Conservation (phyloP, 495 filamentous ascomycete genomes). For the Corynascus novoguineensis region DNA sequence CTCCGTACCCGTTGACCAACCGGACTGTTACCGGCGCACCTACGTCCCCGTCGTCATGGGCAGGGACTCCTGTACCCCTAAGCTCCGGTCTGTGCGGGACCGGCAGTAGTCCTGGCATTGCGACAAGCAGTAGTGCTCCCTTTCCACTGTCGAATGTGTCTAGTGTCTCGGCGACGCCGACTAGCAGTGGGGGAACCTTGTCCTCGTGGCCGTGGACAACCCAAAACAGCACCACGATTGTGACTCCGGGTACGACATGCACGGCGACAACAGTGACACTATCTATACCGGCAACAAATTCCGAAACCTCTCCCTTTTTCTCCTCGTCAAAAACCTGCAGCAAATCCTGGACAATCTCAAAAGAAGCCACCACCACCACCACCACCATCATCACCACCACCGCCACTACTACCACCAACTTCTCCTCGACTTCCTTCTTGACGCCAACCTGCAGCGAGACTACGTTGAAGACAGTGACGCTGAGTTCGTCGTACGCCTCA, state of each 20-base stretch:
- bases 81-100: constrained; percentile 1
- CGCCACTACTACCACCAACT: not conserved
- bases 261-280: constrained; percentile 20
- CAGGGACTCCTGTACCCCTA: not conserved
- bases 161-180: not conserved
- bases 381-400: not conserved
- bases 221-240: not conserved
- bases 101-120: not conserved
- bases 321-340: not conserved
- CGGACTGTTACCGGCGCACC: not conserved
- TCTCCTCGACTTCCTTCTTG: not conserved
- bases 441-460: not conserved
- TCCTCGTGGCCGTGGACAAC: not conserved
- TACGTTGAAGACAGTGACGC: constrained; percentile 9
- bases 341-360: not conserved
- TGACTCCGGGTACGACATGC: not conserved
- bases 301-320: too few relatives aligned
- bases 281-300: constrained; percentile 2
- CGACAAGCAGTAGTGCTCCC: constrained; percentile 1
- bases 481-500: not conserved
- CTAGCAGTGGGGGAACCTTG: not conserved
- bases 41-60: not conserved
- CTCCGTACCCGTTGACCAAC: constrained; percentile 2
- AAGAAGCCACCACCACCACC: not conserved
- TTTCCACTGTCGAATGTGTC: constrained; percentile 17